Evolutionary conservation across 345 rosid genomes (phyloP), one percentile per base, ranked within the genome.

Genomic region (Pugionium cornutum): DNA sequence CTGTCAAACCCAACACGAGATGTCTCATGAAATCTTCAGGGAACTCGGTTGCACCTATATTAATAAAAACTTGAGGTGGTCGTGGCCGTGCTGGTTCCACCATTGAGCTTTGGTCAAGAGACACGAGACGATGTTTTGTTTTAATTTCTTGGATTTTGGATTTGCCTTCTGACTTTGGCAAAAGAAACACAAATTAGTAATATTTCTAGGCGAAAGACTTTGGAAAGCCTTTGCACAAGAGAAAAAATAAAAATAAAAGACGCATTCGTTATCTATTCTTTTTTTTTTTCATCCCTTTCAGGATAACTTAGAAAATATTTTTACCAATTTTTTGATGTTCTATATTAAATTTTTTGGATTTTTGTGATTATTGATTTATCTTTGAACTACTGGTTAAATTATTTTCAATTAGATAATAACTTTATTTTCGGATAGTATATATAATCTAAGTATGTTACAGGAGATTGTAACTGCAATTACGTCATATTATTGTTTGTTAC

Each of bases 51-150:
- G 66, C 59, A 45, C 74, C 67, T 46, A 54, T 35, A 51, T 54
- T 75, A 25, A 74, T 5, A 44, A 74, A 74, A 4, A 74, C 74
- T 40, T 49, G 64, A 44, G 49, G 39, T 56, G 41, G 48, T 47
- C 34, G 32, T 48, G 56, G 36, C 9, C 51, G 31, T 34, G 62
- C 9, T 45, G 9, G 46, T 10, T 55, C 70, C 70, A 66, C 54
- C 62, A 55, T 66, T 53, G 70, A 27, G 70, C 9, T 6, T 54
- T 53, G 61, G 11, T 49, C 9, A 29, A 62, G 57, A 37, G 36
- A 50, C 2, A 29, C 0, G 36, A 36, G 46, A 28, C 9, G 53
- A 36, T 62, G 46, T 34, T 47, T 48, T 45, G n/a, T 18, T 18
- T 18, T 18, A 18, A 18, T 42, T 42, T 34, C 33, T 66, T 66